Percentiles rank a stretch among this genome's conserved stretches.
Conservation (phyloP, 768 basidiomycete genomes). For the Kwoniella dejecticola region DNA sequence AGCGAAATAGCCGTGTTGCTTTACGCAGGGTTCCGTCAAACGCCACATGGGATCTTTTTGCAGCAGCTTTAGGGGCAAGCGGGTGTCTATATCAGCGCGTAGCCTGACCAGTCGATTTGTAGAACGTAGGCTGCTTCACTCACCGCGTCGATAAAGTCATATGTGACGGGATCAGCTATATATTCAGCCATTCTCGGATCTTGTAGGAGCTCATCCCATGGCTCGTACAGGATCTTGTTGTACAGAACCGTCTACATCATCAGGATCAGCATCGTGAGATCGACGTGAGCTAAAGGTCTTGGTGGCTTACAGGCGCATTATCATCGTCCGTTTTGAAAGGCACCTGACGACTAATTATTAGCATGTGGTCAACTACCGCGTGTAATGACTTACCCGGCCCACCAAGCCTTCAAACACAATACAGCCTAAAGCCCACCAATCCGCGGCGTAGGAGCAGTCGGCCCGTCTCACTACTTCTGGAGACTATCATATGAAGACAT, state of each 20-base stretch:
- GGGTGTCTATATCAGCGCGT: too few species aligned
- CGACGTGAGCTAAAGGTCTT: background rate
- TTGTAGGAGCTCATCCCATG: slow-evolving; percentile 38
- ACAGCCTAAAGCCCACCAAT: slow-evolving; percentile 98
- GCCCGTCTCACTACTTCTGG: slow-evolving; percentile 91
- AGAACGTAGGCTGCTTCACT: slow-evolving; percentile 52
- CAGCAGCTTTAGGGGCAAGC: slow-evolving; percentile 68
- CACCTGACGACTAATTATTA: slow-evolving; percentile 21
- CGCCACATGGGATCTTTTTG: slow-evolving; percentile 89
- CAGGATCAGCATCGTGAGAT: background rate
- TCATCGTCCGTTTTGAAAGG: slow-evolving; percentile 42
- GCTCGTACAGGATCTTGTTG: slow-evolving; percentile 75
- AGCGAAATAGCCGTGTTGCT: slow-evolving; percentile 90
- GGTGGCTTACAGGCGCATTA: slow-evolving; percentile 28
- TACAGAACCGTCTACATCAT: slow-evolving; percentile 27
- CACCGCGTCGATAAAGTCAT: slow-evolving; percentile 91
- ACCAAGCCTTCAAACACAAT: slow-evolving; percentile 98
- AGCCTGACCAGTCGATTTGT: too few species aligned
- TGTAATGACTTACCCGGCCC: slow-evolving; percentile 74
- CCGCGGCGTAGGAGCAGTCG: slow-evolving; percentile 58
- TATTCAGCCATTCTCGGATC: slow-evolving; percentile 58
- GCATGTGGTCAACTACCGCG: background rate
- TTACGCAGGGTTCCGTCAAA: slow-evolving; percentile 89
- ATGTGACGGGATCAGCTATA: slow-evolving; percentile 92
- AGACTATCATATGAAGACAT: slow-evolving; percentile 57